Evolutionary conservation across 495 filamentous ascomycete genomes (phyloP), one percentile per base, ranked within the genome.

Genomic region (Usnea hakonensis): DNA sequence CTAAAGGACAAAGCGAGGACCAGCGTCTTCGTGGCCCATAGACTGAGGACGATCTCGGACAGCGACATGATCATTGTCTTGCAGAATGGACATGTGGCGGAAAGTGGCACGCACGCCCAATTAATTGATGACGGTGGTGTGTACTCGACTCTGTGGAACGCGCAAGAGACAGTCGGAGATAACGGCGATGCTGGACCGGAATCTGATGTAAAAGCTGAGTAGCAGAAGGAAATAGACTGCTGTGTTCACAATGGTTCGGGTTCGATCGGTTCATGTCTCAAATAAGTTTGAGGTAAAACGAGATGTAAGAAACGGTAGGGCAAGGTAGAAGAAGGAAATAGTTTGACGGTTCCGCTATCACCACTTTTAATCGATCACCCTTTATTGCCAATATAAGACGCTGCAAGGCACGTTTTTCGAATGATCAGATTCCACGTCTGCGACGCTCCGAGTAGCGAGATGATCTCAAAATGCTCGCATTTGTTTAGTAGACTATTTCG

Each of bases 1-100:
- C 74, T 98, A 57, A 87, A 86, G 62, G 92, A 96, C 67, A 95
- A 95, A 77, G 76, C 79, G 33, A 81, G 91, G 55, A 98, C 94
- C 7, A 96, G 90, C 65, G 86, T 98, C 5, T 97, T 97, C 66
- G 87, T 98, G 11, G 94, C 94, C 33, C 94, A 98, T 70, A 79
- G 94, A 41, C 74, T 98, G 64, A 81, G 95, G 38, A 97, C 94
- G 1, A 95, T 98, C 67, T 96, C 86, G 66, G 94, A 98, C 70
- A 91, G 90, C 58, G 94, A 96, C 73, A 78, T 86, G 75, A 98
- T 98, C 68, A 90, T 98, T 65, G 95, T 97, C 35, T 70, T 98
- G 64, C 87, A 85, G 70, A 85, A 89, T 64, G 94, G 94, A 0
- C 74, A 78, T 14, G 90, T 97, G 44, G 90, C 85, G 32, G 94